phyloP scores from a whole-genome alignment of 768 basidiomycete species.

The Tulasnella sp. region DNA sequence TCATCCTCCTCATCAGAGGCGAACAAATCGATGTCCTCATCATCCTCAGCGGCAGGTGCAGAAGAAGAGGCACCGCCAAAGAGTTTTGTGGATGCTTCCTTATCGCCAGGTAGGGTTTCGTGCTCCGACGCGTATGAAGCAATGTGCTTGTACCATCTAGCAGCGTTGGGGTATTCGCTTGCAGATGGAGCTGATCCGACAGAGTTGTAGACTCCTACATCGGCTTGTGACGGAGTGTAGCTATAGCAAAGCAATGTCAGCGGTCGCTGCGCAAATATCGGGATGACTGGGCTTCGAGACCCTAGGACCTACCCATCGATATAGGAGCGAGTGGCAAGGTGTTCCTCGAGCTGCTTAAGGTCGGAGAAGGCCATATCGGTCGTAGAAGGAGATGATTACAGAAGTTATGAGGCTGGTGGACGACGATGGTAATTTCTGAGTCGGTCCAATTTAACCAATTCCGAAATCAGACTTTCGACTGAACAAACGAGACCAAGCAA shows the following conservation, averaged over 20 bases:
- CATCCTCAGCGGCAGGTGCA: conserved; percentile 40
- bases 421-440: no score
- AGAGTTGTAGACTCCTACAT: conserved; percentile 82
- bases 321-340: conserved; percentile 79
- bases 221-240: conserved; percentile 85
- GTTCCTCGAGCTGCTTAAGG: conserved; percentile 54
- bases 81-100: conserved; percentile 65
- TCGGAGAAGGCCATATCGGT: no score
- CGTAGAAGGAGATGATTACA: no score
- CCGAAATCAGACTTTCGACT: no score
- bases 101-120: conserved; percentile 68
- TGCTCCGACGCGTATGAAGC: conserved; percentile 72
- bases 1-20: conserved; percentile 74
- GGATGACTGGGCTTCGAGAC: neutral
- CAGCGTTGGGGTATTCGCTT: conserved; percentile 53
- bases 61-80: conserved; percentile 36
- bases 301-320: conserved; percentile 67
- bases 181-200: conserved; percentile 55
- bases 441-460: no score
- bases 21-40: conserved; percentile 78
- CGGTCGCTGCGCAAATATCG: neutral
- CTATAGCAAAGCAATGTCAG: conserved; percentile 32
- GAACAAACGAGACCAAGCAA: no score
- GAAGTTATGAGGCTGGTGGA: no score
- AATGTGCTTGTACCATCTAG: conserved; percentile 93